Percentiles rank a stretch among this genome's conserved stretches.
Evolutionary conservation across 2,329 filamentous ascomycete genomes (phyloP).

Genomic region (Exophiala phaeomuriformis): DNA sequence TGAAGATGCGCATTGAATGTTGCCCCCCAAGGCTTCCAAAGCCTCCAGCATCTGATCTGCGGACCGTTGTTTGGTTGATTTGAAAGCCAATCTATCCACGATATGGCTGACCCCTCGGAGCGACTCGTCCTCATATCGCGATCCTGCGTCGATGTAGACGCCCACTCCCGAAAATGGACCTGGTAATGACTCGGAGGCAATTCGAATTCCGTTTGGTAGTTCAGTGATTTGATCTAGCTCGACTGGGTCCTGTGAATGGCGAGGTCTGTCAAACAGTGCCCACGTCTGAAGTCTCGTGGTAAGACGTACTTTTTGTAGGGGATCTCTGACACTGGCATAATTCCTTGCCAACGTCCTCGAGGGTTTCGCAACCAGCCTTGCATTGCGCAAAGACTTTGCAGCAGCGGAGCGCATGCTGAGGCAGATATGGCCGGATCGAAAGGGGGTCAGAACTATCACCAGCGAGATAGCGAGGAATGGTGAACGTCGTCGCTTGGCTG

Average conservation of each 20-base stretch:
- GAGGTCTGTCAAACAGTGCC: background rate
- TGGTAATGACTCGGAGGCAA: slow-evolving; percentile 88
- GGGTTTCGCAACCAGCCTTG: slow-evolving; percentile 10
- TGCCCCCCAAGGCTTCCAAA: slow-evolving; percentile 82
- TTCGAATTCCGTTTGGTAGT: slow-evolving; percentile 83
- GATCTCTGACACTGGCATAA: slow-evolving; percentile 25
- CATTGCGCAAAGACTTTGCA: slow-evolving; percentile 21
- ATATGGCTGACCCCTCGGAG: slow-evolving; percentile 91
- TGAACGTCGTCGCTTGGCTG: no score
- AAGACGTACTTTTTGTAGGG: slow-evolving; percentile 21
- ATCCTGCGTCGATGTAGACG: slow-evolving; percentile 92
- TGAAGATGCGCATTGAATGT: slow-evolving; percentile 93
- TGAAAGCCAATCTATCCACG: slow-evolving; percentile 91
- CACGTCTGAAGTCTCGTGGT: background rate
- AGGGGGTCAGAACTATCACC: background rate
- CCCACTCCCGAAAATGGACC: slow-evolving; percentile 93
- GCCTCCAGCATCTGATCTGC: slow-evolving; percentile 81
- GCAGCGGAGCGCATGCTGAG: slow-evolving; percentile 23
- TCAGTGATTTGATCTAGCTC: slow-evolving; percentile 84
- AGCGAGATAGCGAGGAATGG: background rate
- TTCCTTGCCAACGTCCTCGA: slow-evolving; percentile 13
- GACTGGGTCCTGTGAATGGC: slow-evolving; percentile 60
- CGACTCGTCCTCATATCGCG: slow-evolving; percentile 79
- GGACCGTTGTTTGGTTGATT: slow-evolving; percentile 64
- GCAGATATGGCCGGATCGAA: background rate